Evolutionary conservation across 768 basidiomycete species (phyloP).

Genomic region (Lentinula sp.): DNA sequence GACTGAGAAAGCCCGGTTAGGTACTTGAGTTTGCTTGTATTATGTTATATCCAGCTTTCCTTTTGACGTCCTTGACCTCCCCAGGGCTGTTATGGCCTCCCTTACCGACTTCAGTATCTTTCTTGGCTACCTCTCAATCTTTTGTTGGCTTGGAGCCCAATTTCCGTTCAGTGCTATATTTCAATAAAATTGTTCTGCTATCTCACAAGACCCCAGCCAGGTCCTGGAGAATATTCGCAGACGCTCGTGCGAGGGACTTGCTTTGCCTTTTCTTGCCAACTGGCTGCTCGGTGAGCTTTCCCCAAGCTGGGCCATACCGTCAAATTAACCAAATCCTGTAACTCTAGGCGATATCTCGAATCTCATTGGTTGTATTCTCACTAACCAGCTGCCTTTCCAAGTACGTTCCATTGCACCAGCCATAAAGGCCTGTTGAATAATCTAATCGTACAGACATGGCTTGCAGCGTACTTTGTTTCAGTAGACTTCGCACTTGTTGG

Average conservation of each 20-base stretch:
- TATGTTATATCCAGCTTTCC: background rate
- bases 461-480: constrained; percentile 86
- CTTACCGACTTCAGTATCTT: constrained; percentile 47
- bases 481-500: constrained; percentile 71
- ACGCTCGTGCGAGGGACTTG: constrained; percentile 84
- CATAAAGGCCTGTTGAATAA: constrained; percentile 8
- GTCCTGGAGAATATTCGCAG: constrained; percentile 69
- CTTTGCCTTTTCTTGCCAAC: constrained; percentile 87
- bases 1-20: background rate
- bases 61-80: background rate
- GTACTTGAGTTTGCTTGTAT: background rate
- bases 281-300: constrained; percentile 77
- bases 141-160: constrained; percentile 82
- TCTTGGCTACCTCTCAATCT: constrained; percentile 67
- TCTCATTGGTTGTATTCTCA: constrained; percentile 85
- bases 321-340: background rate
- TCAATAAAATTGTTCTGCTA: background rate
- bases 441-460: constrained; percentile 56
- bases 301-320: background rate
- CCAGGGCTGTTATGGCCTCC: background rate
- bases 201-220: constrained; percentile 46
- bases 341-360: constrained; percentile 84
- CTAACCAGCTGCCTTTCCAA: constrained; percentile 92
- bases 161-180: constrained; percentile 60
- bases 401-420: constrained; percentile 43